Conservation (phyloP, 2,329 filamentous ascomycete species). For the Emericellopsis atlantica region DNA sequence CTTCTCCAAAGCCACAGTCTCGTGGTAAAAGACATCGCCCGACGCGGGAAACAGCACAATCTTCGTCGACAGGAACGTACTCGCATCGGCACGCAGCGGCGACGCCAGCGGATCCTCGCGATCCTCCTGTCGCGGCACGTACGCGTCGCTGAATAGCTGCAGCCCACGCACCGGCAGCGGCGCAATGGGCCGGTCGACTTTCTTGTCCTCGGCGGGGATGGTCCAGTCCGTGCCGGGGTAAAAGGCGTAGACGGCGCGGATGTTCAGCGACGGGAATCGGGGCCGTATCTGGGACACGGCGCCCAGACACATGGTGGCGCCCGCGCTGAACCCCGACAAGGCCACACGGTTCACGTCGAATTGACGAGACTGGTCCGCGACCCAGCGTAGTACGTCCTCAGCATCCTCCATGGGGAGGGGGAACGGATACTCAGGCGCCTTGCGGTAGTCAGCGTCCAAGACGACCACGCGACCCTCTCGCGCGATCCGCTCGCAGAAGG, state of each 20-base stretch:
- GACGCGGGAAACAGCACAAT: conserved; percentile 19
- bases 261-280: background rate
- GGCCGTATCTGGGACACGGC: conserved; percentile 2
- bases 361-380: conserved; percentile 10
- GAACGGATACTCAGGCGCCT: conserved; percentile 24
- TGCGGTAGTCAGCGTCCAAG: conserved; percentile 22
- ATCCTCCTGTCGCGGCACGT: conserved; percentile 13
- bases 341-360: conserved; percentile 23
- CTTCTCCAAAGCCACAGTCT: conserved; percentile 18
- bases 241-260: conserved; percentile 30
- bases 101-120: conserved; percentile 19
- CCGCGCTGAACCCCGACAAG: conserved; percentile 31
- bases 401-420: conserved; percentile 17
- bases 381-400: conserved; percentile 22
- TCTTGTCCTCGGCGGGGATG: conserved; percentile 13
- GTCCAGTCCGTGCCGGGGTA: conserved; percentile 23
- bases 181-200: conserved; percentile 9
- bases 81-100: conserved; percentile 13
- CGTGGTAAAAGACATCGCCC: conserved; percentile 20
- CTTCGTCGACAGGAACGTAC: background rate
- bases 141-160: conserved; percentile 19
- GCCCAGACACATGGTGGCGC: conserved; percentile 28
- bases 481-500: conserved; percentile 20
- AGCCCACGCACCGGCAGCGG: background rate
- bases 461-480: conserved; percentile 11